These are phyloP conservation scores for Atkinsonella hypoxylon DNA, from an alignment of 2,329 filamentous ascomycete genomes.

Conservation along the genomic window DNA sequence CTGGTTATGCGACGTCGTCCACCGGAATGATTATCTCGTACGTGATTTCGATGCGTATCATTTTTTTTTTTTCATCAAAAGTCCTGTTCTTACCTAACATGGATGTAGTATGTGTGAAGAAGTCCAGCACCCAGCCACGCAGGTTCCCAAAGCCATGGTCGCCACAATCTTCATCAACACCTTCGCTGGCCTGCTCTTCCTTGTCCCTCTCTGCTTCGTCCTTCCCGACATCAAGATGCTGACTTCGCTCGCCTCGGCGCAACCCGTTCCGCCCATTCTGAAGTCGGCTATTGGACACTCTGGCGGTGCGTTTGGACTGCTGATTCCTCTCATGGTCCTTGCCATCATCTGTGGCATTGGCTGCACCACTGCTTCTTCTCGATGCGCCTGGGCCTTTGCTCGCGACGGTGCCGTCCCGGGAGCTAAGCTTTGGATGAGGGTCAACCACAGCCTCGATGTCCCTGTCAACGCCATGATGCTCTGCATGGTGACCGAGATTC, in stretches of 20 bases:
- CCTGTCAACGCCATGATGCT: conserved; percentile 64
- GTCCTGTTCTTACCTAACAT: neutral
- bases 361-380: conserved; percentile 56
- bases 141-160: conserved; percentile 65
- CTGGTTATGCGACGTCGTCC: conserved; percentile 61
- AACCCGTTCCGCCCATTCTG: conserved; percentile 55
- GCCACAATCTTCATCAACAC: conserved; percentile 55
- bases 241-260: conserved; percentile 38
- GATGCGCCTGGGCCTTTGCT: conserved; percentile 58
- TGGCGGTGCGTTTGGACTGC: conserved; percentile 49
- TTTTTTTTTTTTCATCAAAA: neutral
- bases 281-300: conserved; percentile 47
- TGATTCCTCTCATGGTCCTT: conserved; percentile 53
- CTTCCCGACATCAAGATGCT: conserved; percentile 49
- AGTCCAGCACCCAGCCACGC: conserved; percentile 50
- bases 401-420: conserved; percentile 60
- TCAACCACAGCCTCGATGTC: conserved; percentile 50
- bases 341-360: conserved; percentile 56
- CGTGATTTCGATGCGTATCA: conserved; percentile 20
- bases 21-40: conserved; percentile 72
- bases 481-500: conserved; percentile 50
- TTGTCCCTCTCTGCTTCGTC: conserved; percentile 58
- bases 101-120: conserved; percentile 57
- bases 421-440: conserved; percentile 45
- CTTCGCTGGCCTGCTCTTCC: conserved; percentile 52